phyloP scores from a whole-genome alignment of 805 yeast genomes.

The Dipodascus geniculatus region DNA sequence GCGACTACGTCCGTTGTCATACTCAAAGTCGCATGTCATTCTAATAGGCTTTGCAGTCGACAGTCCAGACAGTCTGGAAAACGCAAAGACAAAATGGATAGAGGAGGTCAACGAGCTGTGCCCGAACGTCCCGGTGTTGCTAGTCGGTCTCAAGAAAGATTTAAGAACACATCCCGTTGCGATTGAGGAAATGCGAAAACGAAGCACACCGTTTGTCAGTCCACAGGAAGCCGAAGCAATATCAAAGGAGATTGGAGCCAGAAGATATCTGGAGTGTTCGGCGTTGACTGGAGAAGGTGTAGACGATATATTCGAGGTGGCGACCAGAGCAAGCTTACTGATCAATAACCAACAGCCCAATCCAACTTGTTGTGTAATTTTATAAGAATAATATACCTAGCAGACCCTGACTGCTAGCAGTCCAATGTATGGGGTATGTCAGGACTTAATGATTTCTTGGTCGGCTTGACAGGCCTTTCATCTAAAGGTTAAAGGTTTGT shows the following conservation, averaged over 20 bases:
- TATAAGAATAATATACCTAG: conserved; percentile 7
- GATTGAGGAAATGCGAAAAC: conserved; percentile 27
- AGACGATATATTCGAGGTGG: conserved; percentile 85
- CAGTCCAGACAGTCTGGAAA: conserved; percentile 71
- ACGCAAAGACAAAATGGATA: conserved; percentile 80
- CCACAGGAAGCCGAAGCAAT: conserved; percentile 49
- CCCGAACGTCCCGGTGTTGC: conserved; percentile 63
- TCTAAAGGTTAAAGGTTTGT: too few species aligned
- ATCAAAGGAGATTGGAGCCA: conserved; percentile 74
- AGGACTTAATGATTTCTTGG: too few species aligned
- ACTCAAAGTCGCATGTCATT: conserved; percentile 77
- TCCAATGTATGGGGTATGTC: too few species aligned
- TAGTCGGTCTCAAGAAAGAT: conserved; percentile 82
- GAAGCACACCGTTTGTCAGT: conserved; percentile 39
- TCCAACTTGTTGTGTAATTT: conserved; percentile 15
- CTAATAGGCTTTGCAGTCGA: conserved; percentile 79
- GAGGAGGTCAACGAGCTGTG: conserved; percentile 72
- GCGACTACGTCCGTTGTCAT: conserved; percentile 75
- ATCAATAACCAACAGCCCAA: conserved; percentile 8
- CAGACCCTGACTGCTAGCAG: too few species aligned
- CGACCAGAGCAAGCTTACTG: conserved; percentile 71
- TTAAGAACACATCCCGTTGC: conserved; percentile 37
- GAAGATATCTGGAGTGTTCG: conserved; percentile 74
- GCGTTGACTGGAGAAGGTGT: conserved; percentile 92
- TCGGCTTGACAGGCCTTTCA: too few species aligned